Conservation (phyloP, 2,329 filamentous ascomycete genomes). For the Talaromyces verruculosus region DNA sequence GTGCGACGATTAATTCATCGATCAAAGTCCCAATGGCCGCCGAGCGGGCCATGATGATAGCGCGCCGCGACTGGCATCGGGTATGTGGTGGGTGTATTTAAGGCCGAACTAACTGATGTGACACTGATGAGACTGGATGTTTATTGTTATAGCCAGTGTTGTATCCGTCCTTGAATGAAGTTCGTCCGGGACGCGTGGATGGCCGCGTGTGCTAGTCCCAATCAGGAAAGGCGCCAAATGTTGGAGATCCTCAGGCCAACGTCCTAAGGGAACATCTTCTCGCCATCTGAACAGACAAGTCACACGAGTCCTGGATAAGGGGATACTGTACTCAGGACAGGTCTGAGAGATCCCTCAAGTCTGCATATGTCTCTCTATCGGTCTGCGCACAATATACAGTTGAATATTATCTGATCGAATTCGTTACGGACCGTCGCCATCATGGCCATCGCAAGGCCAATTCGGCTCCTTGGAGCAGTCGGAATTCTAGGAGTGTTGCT, state of each 20-base stretch:
- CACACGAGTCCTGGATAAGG: neutral
- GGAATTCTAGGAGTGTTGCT: slow-evolving; percentile 42
- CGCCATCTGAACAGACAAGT: neutral
- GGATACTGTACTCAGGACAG: neutral
- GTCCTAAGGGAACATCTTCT: neutral
- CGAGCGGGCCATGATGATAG: slow-evolving; percentile 65
- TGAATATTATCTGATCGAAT: neutral
- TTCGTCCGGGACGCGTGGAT: slow-evolving; percentile 44
- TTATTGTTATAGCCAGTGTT: slow-evolving; percentile 25
- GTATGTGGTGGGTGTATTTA: neutral
- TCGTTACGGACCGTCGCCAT: slow-evolving; percentile 22
- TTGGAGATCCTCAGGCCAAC: slow-evolving; percentile 13
- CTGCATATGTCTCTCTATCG: neutral
- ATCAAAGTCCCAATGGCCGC: slow-evolving; percentile 64
- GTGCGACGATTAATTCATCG: slow-evolving; percentile 63
- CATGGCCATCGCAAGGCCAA: slow-evolving; percentile 23
- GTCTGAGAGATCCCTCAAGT: neutral
- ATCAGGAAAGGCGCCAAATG: slow-evolving; percentile 3
- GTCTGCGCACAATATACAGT: neutral
- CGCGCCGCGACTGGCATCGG: neutral
- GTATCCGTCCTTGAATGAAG: slow-evolving; percentile 31
- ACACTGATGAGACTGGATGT: slow-evolving; percentile 47
- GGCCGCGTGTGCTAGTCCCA: slow-evolving; percentile 10
- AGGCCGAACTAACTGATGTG: neutral
- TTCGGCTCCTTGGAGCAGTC: slow-evolving; percentile 22